Evolutionary conservation across 495 filamentous ascomycete species (phyloP), one percentile per base, ranked within the genome.

Genomic region (Penicillium atrosanguineum): DNA sequence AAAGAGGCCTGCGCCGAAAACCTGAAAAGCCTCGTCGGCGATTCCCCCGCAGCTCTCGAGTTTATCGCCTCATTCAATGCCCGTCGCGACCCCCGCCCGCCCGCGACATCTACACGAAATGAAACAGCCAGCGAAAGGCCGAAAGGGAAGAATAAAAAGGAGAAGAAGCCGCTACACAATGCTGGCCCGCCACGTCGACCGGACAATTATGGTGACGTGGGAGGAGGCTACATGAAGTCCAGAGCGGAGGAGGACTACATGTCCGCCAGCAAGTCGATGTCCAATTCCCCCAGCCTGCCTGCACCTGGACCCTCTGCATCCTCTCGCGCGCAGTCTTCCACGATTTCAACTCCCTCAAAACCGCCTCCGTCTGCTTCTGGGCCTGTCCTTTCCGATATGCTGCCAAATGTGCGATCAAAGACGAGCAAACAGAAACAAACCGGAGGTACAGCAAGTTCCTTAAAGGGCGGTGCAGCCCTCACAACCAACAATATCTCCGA

Each of bases 31-130:
- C 76, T 97, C 28, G 83, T 98, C 2, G 94, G 91, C 42, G 90
- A 95, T 65, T 90, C 90, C 6, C 82, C 90, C 14, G 84, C 88
- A 55, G 86, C 88, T 1, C 70, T 97, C 53, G 91, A 95, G 53
- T 98, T 97, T 67, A 96, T 98, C 60, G 83, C 90, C 20, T 85
- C 86, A 39, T 97, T 96, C 78, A 97, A 94, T 66, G 75, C 85
- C 9, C 85, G 83, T 28, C 83, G 89, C 29, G 69, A 80, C 61
- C 72, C 77, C 20, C 72, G 60, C 39, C 41, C 68, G 2, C 29
- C 66, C 58, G 55, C 60, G 15, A 26, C 59, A 16, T 36, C 63
- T 26, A 42, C 52, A 48, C 58, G 43, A 60, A 44, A 67, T 63
- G 16, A 62, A 59, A 31, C 61, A 46, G 56, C 36, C 51, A 45